Percentiles rank a stretch among this genome's conserved stretches.
phyloP scores from a whole-genome alignment of 2,329 filamentous ascomycete species.

The Cladorrhinum sp. region DNA sequence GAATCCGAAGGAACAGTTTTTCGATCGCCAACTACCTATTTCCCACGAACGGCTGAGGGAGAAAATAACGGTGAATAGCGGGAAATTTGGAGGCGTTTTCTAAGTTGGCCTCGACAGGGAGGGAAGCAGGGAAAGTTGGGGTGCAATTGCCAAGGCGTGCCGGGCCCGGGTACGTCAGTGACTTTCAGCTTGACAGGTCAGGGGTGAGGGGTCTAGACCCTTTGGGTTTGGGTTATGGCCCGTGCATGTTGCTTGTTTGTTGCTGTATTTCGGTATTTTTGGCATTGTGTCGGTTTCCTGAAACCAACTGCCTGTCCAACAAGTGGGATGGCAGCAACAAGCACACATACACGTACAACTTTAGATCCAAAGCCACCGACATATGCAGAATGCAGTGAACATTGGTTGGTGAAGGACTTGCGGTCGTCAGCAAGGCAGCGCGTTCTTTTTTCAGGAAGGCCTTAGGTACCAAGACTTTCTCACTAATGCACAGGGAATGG shows the following conservation, averaged over 20 bases:
- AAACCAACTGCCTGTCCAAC: background rate
- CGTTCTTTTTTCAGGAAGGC: too few relatives aligned
- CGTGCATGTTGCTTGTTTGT: background rate
- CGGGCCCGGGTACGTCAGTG: constrained; percentile 1
- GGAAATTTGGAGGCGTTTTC: background rate
- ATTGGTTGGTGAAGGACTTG: too few relatives aligned
- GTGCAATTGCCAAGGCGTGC: background rate
- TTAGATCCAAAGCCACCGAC: too few relatives aligned
- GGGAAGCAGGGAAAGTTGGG: background rate
- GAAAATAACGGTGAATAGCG: background rate
- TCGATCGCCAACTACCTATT: too few relatives aligned
- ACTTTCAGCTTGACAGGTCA: constrained; percentile 3
- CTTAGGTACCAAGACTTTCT: too few relatives aligned
- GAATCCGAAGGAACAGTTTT: background rate
- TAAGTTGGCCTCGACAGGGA: background rate
- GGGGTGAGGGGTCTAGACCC: background rate
- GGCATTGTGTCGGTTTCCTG: background rate
- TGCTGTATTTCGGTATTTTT: background rate
- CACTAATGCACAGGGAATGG: too few relatives aligned
- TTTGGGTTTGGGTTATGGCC: background rate
- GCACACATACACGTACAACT: too few relatives aligned
- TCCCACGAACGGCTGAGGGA: too few relatives aligned
- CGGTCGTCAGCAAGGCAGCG: too few relatives aligned
- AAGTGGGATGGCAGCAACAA: background rate
- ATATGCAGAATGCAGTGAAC: too few relatives aligned